Evolutionary conservation across 768 basidiomycete species (phyloP).

Genomic region (Phlebiopsis gigantea): DNA sequence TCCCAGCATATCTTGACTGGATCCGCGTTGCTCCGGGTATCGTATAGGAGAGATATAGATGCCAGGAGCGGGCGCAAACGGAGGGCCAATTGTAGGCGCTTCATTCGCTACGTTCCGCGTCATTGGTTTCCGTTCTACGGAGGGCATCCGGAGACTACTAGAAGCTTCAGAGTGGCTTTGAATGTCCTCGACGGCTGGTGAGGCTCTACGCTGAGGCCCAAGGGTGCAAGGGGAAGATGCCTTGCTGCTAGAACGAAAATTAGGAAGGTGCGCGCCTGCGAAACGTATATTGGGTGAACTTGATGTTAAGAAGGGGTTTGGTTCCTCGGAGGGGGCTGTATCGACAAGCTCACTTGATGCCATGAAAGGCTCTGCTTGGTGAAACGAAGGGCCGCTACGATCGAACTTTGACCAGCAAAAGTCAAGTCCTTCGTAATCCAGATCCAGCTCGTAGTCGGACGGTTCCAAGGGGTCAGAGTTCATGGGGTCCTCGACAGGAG

Average conservation of each 20-base stretch:
- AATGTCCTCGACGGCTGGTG: neutral
- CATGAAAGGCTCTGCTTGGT: neutral
- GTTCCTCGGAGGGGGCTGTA: neutral
- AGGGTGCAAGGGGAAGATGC: neutral
- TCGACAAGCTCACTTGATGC: neutral
- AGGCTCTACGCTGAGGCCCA: neutral
- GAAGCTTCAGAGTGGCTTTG: neutral
- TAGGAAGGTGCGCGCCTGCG: neutral
- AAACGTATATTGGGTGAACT: neutral
- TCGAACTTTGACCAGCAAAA: slow-evolving; percentile 56
- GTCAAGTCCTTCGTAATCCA: slow-evolving; percentile 36
- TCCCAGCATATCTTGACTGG: neutral
- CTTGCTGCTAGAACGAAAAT: neutral
- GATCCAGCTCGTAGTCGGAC: slow-evolving; percentile 33
- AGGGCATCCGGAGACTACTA: neutral
- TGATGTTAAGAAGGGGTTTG: neutral
- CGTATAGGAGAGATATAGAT: slow-evolving; percentile 8
- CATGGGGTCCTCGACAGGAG: slow-evolving; percentile 44
- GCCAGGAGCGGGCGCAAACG: slow-evolving; percentile 10
- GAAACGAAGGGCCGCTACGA: neutral
- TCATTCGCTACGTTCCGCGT: neutral
- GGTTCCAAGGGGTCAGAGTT: slow-evolving; percentile 33
- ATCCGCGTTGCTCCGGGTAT: neutral
- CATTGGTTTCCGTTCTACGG: neutral
- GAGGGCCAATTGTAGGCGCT: neutral